Evolutionary conservation across 257 asterid species (phyloP).

Genomic region (Solanum okadae): DNA sequence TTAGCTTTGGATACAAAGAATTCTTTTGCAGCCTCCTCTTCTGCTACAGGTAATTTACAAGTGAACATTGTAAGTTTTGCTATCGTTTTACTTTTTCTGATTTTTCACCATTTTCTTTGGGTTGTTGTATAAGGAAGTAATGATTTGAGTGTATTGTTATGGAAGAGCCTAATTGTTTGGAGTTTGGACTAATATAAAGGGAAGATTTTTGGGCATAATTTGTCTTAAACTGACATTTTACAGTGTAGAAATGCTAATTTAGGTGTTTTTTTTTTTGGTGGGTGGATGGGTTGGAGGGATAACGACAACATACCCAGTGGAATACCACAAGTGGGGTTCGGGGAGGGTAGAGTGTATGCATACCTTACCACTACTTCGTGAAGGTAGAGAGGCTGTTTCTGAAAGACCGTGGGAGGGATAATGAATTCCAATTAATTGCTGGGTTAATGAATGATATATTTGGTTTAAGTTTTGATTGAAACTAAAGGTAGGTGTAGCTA

Average conservation of each 20-base stretch:
- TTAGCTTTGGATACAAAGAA: constrained; percentile 52
- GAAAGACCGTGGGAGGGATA: not conserved
- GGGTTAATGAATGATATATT: not conserved
- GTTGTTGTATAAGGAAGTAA: no score
- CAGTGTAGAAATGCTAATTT: not conserved
- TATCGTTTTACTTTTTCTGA: not conserved
- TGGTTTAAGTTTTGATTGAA: not conserved
- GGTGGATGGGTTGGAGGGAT: not conserved
- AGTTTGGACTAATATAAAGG: no score
- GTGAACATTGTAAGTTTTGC: not conserved
- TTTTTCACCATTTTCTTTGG: no score
- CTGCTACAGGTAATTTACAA: not conserved
- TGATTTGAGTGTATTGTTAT: no score
- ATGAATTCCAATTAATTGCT: not conserved
- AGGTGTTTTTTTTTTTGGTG: not conserved
- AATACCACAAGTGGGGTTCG: not conserved
- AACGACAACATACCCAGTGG: not conserved
- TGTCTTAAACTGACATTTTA: no score
- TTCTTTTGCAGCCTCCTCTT: constrained; percentile 18
- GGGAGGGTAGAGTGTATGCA: not conserved
- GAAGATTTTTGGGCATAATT: no score
- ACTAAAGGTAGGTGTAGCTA: not conserved
- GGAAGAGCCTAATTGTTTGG: no score
- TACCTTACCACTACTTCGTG: not conserved
- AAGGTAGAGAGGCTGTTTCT: not conserved